phyloP scores from a whole-genome alignment of 805 yeast genomes.

The Saccharomycopsis sp. region DNA sequence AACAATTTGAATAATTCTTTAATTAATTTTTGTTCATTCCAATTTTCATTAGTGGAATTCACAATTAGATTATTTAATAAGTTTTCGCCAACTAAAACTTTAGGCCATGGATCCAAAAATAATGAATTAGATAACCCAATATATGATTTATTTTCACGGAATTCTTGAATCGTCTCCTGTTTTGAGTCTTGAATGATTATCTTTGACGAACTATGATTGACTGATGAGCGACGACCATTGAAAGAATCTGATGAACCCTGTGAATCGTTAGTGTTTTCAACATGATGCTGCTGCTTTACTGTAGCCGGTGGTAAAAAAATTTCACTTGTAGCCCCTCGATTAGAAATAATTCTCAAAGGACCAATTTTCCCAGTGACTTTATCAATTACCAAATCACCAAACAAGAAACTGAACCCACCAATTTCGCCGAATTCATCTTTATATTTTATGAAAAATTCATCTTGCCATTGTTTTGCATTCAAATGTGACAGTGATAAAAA shows the following conservation, averaged over 20 bases:
- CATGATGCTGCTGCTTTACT: neutral
- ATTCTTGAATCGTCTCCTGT: neutral
- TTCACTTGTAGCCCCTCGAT: conserved; percentile 32
- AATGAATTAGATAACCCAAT: conserved; percentile 64
- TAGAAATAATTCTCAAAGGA: conserved; percentile 42
- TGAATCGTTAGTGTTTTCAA: too few species aligned
- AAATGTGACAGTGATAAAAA: conserved; percentile 35
- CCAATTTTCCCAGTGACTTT: conserved; percentile 24
- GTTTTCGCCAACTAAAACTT: conserved; percentile 50
- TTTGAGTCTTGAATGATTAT: neutral
- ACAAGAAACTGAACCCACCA: conserved; percentile 60
- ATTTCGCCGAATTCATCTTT: conserved; percentile 31
- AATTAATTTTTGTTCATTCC: conserved; percentile 32
- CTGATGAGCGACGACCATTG: too few species aligned
- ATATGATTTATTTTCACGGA: conserved; percentile 10
- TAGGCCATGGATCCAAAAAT: conserved; percentile 60
- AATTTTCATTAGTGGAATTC: conserved; percentile 21
- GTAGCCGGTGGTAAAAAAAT: conserved; percentile 6
- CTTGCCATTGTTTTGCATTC: conserved; percentile 41
- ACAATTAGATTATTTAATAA: conserved; percentile 32
- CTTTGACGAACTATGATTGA: neutral
- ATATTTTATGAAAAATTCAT: conserved; percentile 24
- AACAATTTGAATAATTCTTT: conserved; percentile 49
- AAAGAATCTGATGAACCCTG: too few species aligned
- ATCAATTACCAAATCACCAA: conserved; percentile 37